phyloP scores from a whole-genome alignment of 768 basidiomycete genomes.

The Termitomyces sp. region DNA sequence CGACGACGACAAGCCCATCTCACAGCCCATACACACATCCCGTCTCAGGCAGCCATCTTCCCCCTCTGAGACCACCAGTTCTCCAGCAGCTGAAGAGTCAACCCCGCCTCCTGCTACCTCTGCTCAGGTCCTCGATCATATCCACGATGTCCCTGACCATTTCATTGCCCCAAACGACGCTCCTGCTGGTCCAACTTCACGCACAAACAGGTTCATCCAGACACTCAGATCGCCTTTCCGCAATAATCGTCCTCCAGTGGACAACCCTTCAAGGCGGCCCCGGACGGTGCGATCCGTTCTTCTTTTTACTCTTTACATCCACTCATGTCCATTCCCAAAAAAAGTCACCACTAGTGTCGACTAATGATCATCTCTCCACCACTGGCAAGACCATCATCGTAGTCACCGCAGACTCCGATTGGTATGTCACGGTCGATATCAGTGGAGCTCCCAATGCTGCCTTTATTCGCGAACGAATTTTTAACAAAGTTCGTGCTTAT shows the following conservation, averaged over 20 bases:
- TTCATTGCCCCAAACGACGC: conserved; percentile 15
- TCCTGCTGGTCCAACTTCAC: conserved; percentile 20
- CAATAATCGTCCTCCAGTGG: conserved; percentile 18
- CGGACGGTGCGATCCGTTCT: conserved; percentile 30
- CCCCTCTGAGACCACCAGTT: conserved; percentile 59
- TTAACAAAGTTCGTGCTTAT: conserved; percentile 62
- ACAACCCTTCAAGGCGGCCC: conserved; percentile 22
- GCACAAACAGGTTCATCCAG: conserved; percentile 30
- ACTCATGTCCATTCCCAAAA: conserved; percentile 8
- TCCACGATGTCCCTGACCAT: conserved; percentile 33
- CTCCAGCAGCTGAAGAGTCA: conserved; percentile 56
- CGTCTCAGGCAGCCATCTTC: too few species aligned
- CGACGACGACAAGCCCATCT: conserved; percentile 19
- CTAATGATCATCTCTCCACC: conserved; percentile 31
- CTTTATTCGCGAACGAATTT: conserved; percentile 77
- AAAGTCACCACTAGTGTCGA: conserved; percentile 39
- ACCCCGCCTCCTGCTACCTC: conserved; percentile 74
- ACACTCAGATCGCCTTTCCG: conserved; percentile 30
- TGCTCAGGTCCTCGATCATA: conserved; percentile 39
- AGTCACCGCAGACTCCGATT: conserved; percentile 76
- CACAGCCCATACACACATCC: background rate
- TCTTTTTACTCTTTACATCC: conserved; percentile 20
- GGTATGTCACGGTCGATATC: conserved; percentile 70
- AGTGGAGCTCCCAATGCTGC: conserved; percentile 60
- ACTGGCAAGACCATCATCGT: conserved; percentile 50